phyloP scores from a whole-genome alignment of 2,329 filamentous ascomycete genomes.

The Pseudocercospora pini-densiflorae region DNA sequence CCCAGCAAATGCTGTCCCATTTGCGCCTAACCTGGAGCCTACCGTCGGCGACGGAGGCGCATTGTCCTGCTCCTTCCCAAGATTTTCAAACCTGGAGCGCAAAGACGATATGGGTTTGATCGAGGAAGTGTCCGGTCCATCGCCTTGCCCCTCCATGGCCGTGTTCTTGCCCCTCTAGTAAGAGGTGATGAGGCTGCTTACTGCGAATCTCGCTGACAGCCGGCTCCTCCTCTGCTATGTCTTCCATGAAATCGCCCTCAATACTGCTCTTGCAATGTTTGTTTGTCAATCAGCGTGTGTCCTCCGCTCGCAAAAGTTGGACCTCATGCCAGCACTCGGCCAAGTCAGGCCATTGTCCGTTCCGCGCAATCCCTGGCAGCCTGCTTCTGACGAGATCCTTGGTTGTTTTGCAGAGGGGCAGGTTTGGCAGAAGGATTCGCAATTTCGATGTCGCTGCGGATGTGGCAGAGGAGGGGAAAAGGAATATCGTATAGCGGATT shows the following conservation, averaged over 20 bases:
- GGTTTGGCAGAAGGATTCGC: too few species aligned
- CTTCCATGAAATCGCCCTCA: background rate
- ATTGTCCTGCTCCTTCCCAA: constrained; percentile 47
- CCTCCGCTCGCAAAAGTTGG: constrained; percentile 10
- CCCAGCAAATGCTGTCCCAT: background rate
- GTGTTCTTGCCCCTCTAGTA: background rate
- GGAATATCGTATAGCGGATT: background rate
- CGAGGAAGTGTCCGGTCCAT: constrained; percentile 76
- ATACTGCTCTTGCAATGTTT: background rate
- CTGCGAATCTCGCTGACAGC: constrained; percentile 10
- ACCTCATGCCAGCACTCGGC: constrained; percentile 16
- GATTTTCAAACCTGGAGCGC: constrained; percentile 79
- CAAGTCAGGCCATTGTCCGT: constrained; percentile 12
- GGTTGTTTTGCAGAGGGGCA: background rate
- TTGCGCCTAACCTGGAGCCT: background rate
- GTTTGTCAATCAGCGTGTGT: background rate
- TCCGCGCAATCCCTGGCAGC: constrained; percentile 23
- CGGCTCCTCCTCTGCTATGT: constrained; percentile 6
- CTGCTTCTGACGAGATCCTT: background rate
- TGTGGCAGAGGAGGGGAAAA: background rate
- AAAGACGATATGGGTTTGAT: constrained; percentile 83
- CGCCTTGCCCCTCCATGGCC: constrained; percentile 41
- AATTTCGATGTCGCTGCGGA: background rate
- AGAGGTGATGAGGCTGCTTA: background rate
- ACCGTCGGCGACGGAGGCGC: constrained; percentile 25